Evolutionary conservation across 164 flowering plant species (phyloP), one percentile per base, ranked within the genome.

Genomic region (Malania oleifera): DNA sequence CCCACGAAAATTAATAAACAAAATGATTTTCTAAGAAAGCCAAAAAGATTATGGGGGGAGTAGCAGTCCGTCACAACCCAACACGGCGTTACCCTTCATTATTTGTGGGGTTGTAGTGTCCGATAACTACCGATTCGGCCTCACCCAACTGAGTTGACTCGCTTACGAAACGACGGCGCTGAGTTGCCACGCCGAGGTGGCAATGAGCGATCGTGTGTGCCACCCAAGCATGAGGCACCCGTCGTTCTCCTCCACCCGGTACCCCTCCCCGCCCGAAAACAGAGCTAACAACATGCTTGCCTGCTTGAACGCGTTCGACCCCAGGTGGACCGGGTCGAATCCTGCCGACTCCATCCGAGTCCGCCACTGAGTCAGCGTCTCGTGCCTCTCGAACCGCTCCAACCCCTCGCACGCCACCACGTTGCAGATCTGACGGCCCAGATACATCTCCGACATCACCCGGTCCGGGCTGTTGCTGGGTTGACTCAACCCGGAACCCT

Each of bases 231-330:
- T 63, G 45, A 73, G 18, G 37, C 73, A 62, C 27, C 73, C 73
- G 43, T 53, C 54, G 15, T 52, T 66, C 54, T 73, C 77, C 62
- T 69, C 70, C 49, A 73, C 73, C 47, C 57, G 39, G 38, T 62
- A 73, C 39, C 73, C 77, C 22, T 73, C 77, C 18, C 77, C 74
- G 22, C 77, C 65, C 1, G 63, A 68, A 19, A 73, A 66, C 17
- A 63, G 24, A 1, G 55, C 71, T 54, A 73, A 14, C 46, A 73
- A 19, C 77, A 73, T 63, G 18, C 73, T 70, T 8, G 71, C 77
- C 50, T 73, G 74, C 69, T 57, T 70, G 61, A 66, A 73, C 57
- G 74, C 77, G 56, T 73, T 70, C 5, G 77, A 73, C 4, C 77
- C 77, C 18, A 73, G 60, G 12, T 60, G 71, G 56, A 57, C 74